Evolutionary conservation across 768 basidiomycete genomes (phyloP), one percentile per base, ranked within the genome.

Genomic region (Mycena vitilis): DNA sequence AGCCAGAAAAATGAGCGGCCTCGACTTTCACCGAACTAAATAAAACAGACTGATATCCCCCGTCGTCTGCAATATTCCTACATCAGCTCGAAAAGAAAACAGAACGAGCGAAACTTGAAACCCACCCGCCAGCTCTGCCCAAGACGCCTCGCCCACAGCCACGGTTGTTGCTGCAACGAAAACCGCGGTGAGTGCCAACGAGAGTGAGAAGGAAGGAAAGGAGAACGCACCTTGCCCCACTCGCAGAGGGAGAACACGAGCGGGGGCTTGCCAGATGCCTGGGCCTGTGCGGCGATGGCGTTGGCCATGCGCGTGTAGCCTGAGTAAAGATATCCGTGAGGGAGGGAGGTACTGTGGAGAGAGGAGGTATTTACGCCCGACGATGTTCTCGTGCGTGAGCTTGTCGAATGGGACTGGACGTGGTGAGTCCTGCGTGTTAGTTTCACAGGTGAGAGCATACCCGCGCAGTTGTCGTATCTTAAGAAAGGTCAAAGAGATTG

Each of bases 41-140:
- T n/a, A n/a, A n/a, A n/a, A n/a, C n/a, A 47, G 65, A 82, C 85
- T 78, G 60, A 87, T 87, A 68, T 88, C 87, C 30, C 76, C 77
- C 2, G 86, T 88, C 1, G 86, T 86, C 87, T 88, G 59, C 57
- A 22, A 48, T 36, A 15, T 57, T 57, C 53, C 37, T 9, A 47
- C 36, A 15, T 60, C 15, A 45, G n/a, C n/a, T n/a, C n/a, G n/a
- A n/a, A n/a, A n/a, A n/a, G n/a, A n/a, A n/a, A n/a, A n/a, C n/a
- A n/a, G n/a, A n/a, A n/a, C n/a, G n/a, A n/a, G n/a, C n/a, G n/a
- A n/a, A n/a, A n/a, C n/a, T n/a, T n/a, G n/a, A n/a, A 7, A 72
- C 84, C 58, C 70, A 89, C 89, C 78, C 90, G 81, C 90, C 90
- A 91, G 73, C 86, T 88, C 71, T 91, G 89, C 0, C 90, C 90